These are phyloP conservation scores for Talaromyces funiculosus DNA, from an alignment of 2,329 filamentous ascomycete species.

Conservation along the genomic window DNA sequence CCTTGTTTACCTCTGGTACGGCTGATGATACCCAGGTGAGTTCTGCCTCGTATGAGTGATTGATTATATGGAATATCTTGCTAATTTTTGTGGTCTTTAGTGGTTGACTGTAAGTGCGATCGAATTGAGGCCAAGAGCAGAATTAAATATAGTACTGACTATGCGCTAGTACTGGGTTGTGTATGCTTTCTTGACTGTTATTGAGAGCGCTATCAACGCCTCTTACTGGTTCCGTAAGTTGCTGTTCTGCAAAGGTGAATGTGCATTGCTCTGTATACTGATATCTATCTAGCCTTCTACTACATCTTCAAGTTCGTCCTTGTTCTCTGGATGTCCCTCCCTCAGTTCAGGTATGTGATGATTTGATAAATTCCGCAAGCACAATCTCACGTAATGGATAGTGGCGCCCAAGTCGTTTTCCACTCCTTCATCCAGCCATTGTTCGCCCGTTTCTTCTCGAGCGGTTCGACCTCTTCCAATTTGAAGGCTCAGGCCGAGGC, in stretches of 20 bases:
- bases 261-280: constrained; percentile 20
- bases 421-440: constrained; percentile 89
- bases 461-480: constrained; percentile 72
- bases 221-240: constrained; percentile 63
- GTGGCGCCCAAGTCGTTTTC: constrained; percentile 95
- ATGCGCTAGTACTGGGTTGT: constrained; percentile 59
- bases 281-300: constrained; percentile 66
- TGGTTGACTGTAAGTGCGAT: constrained; percentile 55
- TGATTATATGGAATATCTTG: too few species aligned
- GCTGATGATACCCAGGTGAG: constrained; percentile 61
- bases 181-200: constrained; percentile 59
- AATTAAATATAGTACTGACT: background rate
- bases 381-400: constrained; percentile 36
- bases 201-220: constrained; percentile 61
- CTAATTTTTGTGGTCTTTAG: constrained; percentile 31
- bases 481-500: constrained; percentile 84
- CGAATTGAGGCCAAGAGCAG: background rate
- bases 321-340: constrained; percentile 95
- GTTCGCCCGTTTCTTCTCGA: constrained; percentile 83
- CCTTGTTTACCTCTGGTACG: constrained; percentile 56
- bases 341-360: constrained; percentile 73
- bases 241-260: background rate
- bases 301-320: constrained; percentile 99
- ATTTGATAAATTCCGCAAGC: constrained; percentile 16
- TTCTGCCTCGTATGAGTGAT: background rate